These are phyloP conservation scores for Talaromyces wortmannii DNA, from an alignment of 495 filamentous ascomycete genomes.

Conservation along the genomic window DNA sequence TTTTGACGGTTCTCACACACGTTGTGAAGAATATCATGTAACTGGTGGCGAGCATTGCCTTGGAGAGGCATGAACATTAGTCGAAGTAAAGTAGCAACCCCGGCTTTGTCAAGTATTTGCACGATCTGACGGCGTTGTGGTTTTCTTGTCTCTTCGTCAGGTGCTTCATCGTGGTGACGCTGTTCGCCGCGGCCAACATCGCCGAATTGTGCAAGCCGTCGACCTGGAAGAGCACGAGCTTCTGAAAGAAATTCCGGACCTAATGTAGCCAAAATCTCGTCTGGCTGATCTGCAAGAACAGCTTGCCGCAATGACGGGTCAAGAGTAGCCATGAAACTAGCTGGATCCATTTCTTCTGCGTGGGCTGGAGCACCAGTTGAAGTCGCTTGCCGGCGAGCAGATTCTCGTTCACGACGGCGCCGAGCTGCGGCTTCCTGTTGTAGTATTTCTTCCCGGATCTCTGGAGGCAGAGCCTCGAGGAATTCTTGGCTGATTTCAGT, in stretches of 20 bases:
- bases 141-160: slow-evolving; percentile 52
- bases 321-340: slow-evolving; percentile 86
- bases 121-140: slow-evolving; percentile 70
- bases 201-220: slow-evolving; percentile 55
- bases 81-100: slow-evolving; percentile 86
- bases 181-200: slow-evolving; percentile 40
- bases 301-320: slow-evolving; percentile 78
- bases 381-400: slow-evolving; percentile 53
- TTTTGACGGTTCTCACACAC: slow-evolving; percentile 93
- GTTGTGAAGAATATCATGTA: slow-evolving; percentile 80
- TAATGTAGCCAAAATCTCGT: slow-evolving; percentile 78
- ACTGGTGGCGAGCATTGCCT: slow-evolving; percentile 67
- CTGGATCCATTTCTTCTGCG: slow-evolving; percentile 86
- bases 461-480: slow-evolving; percentile 81
- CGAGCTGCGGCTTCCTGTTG: slow-evolving; percentile 85
- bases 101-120: slow-evolving; percentile 95
- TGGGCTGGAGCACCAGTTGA: slow-evolving; percentile 45
- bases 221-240: slow-evolving; percentile 63
- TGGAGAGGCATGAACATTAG: slow-evolving; percentile 96
- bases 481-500: slow-evolving; percentile 91
- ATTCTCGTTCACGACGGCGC: slow-evolving; percentile 80
- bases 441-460: slow-evolving; percentile 83
- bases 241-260: slow-evolving; percentile 80
- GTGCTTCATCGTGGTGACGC: slow-evolving; percentile 37
- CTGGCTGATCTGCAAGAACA: slow-evolving; percentile 85